Conservation (phyloP, 164 flowering plant genomes). For the Taxillus chinensis region DNA sequence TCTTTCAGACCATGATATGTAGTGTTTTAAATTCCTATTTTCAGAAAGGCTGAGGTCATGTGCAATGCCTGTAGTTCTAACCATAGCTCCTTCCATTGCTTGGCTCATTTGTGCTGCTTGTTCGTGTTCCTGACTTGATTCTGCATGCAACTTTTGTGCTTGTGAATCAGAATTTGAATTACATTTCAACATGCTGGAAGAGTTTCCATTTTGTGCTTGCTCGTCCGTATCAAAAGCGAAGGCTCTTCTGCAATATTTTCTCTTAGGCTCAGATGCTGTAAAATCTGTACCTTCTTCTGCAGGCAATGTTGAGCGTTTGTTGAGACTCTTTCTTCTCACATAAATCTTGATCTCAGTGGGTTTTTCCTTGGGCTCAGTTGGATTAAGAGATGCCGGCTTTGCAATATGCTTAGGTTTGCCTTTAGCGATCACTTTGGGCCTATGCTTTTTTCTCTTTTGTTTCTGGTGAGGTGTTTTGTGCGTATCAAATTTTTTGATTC, state of each 20-base stretch:
- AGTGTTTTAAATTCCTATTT: constrained; percentile 10
- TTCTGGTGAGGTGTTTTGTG: constrained; percentile 55
- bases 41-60: constrained; percentile 20
- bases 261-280: constrained; percentile 9
- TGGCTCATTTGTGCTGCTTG: constrained; percentile 6
- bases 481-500: constrained; percentile 22
- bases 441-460: constrained; percentile 49
- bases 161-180: constrained; percentile 13
- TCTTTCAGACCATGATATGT: constrained; percentile 14
- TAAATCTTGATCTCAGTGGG: constrained; percentile 25
- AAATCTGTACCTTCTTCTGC: constrained; percentile 9
- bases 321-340: constrained; percentile 19
- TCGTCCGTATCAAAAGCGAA: constrained; percentile 42
- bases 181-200: constrained; percentile 1
- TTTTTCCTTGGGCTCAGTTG: constrained; percentile 13
- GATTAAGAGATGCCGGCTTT: constrained; percentile 26
- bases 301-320: constrained; percentile 10
- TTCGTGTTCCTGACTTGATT: constrained; percentile 2
- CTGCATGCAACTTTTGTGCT: constrained; percentile 9
- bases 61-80: constrained; percentile 18
- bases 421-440: constrained; percentile 73
- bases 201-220: constrained; percentile 17
- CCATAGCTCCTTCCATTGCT: constrained; percentile 11
- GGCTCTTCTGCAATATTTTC: constrained; percentile 39
- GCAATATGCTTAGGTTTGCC: constrained; percentile 41